phyloP scores from a whole-genome alignment of 2,329 filamentous ascomycete species.

The Zopfia rhizophila region DNA sequence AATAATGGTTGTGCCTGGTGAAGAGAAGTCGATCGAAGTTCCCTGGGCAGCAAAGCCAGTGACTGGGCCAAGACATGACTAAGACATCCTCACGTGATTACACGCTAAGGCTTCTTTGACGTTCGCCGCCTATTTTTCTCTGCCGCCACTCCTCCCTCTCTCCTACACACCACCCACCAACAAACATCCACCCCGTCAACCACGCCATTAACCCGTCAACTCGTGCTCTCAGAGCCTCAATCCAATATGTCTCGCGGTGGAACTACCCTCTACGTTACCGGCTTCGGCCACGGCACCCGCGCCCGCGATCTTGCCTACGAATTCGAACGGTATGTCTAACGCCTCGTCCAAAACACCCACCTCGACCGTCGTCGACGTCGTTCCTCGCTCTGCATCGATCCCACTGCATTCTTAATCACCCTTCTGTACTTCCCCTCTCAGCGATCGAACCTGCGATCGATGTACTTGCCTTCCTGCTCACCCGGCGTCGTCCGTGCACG shows the following conservation, averaged over 20 bases:
- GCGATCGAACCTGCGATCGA: conserved; percentile 54
- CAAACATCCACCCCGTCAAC: conserved; percentile 5
- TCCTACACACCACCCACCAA: conserved; percentile 3
- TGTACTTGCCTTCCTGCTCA: conserved; percentile 28
- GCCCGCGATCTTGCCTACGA: conserved; percentile 99
- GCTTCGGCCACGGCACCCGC: conserved; percentile 98
- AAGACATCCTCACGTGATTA: conserved; percentile 1
- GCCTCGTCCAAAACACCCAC: conserved; percentile 40
- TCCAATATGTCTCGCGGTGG: conserved; percentile 85
- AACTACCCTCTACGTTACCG: conserved; percentile 97
- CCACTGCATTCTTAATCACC: conserved; percentile 22
- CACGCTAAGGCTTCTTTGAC: not conserved
- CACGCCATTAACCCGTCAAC: conserved; percentile 4
- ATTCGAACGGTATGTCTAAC: conserved; percentile 98
- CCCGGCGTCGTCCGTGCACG: conserved; percentile 53
- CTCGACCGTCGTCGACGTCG: conserved; percentile 46
- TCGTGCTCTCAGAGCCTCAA: conserved; percentile 5
- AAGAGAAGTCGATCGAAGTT: not conserved
- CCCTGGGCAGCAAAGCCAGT: not conserved
- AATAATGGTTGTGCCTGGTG: not conserved
- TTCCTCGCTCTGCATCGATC: conserved; percentile 28
- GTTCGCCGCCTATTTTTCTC: conserved; percentile 1
- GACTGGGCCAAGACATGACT: not conserved
- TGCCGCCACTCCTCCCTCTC: conserved; percentile 5
- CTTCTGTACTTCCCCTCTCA: conserved; percentile 47